Evolutionary conservation across 108 stramenopile species (phyloP), one percentile per base, ranked within the genome.

Genomic region (Schizochytrium sp.): DNA sequence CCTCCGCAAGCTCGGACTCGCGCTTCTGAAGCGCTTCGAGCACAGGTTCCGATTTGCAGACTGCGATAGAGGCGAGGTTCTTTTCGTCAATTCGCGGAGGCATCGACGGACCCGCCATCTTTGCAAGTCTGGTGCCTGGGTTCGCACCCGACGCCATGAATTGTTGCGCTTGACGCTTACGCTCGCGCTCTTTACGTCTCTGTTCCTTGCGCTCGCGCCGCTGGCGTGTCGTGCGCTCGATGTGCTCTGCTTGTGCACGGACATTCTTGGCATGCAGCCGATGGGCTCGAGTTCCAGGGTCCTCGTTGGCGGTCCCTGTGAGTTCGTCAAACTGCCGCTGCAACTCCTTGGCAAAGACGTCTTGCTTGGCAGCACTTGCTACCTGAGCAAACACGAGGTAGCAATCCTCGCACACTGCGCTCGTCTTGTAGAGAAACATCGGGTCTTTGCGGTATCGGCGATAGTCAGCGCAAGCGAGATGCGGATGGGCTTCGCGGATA

Each of bases 351-450:
- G 44, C 72, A 29, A 87, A 90, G 87, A 16, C 41, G 90, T 48
- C 91, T 44, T n/a, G 58, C 44, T 48, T 91, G 90, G 72, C 90
- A 60, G n/a, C 57, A 23, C 41, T 69, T n/a, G 92, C 90, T 60
- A 96, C 71, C 58, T 95, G 91, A 4, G 95, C 95, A 76, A 95
- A 96, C 2, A 95, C 92, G 63, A 96, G 92, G 88, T 91, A 96
- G 88, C 96, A 96, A 58, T 92, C 72, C 91, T 96, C 96, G 72
- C 96, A 96, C 21, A 96, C 93, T 28, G 76, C 58, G 18, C 92
- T 93, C 2, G 94, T 94, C 90, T 95, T 96, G 88, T 94, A 93
- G 58, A 95, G 72, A 71, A 96, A 96, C 18, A 95, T 90, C 41
- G 95, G 94, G 87, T 96, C 96, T 57, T 71, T 89, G 5, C 95